These are phyloP conservation scores for Nigrospora oryzae DNA, from an alignment of 2,329 filamentous ascomycete genomes.

Conservation along the genomic window DNA sequence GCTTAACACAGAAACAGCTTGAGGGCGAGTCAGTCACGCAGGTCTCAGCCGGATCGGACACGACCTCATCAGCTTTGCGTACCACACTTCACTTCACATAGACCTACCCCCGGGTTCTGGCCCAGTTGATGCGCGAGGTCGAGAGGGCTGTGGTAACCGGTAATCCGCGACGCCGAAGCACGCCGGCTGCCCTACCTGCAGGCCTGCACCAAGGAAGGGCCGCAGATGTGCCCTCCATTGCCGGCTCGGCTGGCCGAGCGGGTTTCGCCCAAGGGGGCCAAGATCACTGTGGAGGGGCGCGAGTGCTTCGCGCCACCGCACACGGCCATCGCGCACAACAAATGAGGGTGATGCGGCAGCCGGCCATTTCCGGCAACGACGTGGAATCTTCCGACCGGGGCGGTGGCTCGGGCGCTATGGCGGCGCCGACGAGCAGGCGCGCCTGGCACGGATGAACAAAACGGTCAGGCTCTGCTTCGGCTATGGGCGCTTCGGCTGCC, in stretches of 20 bases:
- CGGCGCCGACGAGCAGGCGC: no score
- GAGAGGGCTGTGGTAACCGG: not conserved
- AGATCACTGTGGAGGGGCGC: not conserved
- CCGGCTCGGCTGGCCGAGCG: not conserved
- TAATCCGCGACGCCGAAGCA: not conserved
- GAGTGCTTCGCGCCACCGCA: not conserved
- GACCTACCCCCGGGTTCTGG: not conserved
- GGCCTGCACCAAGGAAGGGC: not conserved
- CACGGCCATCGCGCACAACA: not conserved
- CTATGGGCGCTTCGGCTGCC: not conserved
- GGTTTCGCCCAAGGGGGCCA: not conserved
- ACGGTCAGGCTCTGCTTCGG: not conserved
- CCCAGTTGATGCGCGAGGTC: not conserved
- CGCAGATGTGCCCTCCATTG: not conserved
- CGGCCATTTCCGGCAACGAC: not conserved
- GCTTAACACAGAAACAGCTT: constrained; percentile 26
- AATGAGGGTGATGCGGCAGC: not conserved
- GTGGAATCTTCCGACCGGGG: not conserved
- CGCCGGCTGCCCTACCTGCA: not conserved
- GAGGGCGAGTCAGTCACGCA: constrained; percentile 35
- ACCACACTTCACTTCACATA: not conserved
- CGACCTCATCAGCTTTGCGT: not conserved
- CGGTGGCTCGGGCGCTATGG: not conserved
- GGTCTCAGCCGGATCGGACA: constrained; percentile 10
- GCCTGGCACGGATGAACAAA: no score